Evolutionary conservation across 352 stramenopile species (phyloP).

Genomic region (Pythium guiyangense): DNA sequence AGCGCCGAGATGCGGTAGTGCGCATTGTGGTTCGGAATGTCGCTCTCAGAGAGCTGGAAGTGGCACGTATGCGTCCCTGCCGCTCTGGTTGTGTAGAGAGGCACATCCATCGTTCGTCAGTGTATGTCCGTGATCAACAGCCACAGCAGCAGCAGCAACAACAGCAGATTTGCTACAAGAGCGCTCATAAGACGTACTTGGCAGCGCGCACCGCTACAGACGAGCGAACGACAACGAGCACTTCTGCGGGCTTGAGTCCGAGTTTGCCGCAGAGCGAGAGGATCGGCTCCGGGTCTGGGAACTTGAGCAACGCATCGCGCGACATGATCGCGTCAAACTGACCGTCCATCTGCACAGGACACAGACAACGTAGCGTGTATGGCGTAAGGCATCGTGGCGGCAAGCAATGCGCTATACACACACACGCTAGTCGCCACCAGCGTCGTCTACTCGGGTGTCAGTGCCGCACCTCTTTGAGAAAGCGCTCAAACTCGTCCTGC

Average conservation of each 20-base stretch:
- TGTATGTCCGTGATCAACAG: not conserved
- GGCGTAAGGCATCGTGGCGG: not conserved
- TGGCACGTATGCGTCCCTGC: conserved; percentile 57
- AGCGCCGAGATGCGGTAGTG: conserved; percentile 62
- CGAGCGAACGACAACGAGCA: conserved; percentile 54
- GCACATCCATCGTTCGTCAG: not conserved
- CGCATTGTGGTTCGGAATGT: conserved; percentile 70
- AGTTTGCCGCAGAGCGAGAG: conserved; percentile 43
- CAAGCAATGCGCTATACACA: no score
- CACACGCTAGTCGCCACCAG: not conserved
- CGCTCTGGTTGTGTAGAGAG: conserved; percentile 21
- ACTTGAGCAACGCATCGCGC: conserved; percentile 32
- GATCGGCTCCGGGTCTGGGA: conserved; percentile 48
- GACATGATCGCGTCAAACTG: conserved; percentile 63
- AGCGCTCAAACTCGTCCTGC: conserved; percentile 61
- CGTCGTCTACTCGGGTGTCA: not conserved
- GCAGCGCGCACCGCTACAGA: conserved; percentile 51
- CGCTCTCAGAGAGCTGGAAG: conserved; percentile 57
- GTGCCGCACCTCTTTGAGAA: conserved; percentile 54
- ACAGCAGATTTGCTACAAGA: not conserved
- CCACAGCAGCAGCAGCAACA: not conserved
- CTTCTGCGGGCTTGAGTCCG: conserved; percentile 40
- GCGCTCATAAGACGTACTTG: conserved; percentile 29
- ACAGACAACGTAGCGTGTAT: not conserved
- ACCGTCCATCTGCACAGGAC: conserved; percentile 40